These are phyloP conservation scores for Ballota nigra DNA, from an alignment of 257 asterid species.

Conservation along the genomic window DNA sequence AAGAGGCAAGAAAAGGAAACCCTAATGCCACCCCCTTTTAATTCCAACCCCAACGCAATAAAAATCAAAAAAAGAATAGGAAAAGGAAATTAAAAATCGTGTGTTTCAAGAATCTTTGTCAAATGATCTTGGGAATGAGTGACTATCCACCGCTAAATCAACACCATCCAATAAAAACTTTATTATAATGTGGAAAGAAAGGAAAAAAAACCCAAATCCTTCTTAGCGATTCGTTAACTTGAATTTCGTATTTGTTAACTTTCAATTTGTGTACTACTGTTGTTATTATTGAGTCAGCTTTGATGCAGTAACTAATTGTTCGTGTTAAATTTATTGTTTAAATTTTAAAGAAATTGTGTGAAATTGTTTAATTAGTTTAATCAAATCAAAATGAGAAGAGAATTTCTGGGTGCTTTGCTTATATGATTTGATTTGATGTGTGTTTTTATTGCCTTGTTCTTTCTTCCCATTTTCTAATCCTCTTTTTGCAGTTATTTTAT, in stretches of 20 bases:
- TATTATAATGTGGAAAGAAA: conserved; percentile 27
- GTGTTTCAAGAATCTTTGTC: conserved; percentile 56
- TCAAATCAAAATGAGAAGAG: neutral
- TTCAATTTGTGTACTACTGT: conserved; percentile 23
- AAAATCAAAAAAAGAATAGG: conserved; percentile 32
- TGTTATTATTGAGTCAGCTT: conserved; percentile 35
- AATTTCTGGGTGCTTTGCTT: conserved; percentile 22
- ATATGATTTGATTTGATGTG: neutral
- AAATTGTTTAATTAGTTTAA: neutral
- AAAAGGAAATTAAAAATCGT: conserved; percentile 37
- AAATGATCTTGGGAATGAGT: conserved; percentile 33
- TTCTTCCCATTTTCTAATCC: neutral
- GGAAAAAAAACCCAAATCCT: conserved; percentile 22
- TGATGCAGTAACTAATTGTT: conserved; percentile 24
- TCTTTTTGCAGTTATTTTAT: neutral
- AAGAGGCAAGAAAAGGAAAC: conserved; percentile 35
- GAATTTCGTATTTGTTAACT: conserved; percentile 21
- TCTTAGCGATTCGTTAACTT: conserved; percentile 27
- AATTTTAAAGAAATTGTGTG: neutral
- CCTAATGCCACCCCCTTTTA: conserved; percentile 41
- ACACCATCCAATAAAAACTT: conserved; percentile 35
- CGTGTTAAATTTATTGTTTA: neutral
- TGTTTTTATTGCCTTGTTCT: conserved; percentile 11
- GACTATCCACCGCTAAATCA: conserved; percentile 46
- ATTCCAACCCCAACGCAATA: conserved; percentile 38